phyloP scores from a whole-genome alignment of 306 rosid species.

The Gillenia trifoliata region DNA sequence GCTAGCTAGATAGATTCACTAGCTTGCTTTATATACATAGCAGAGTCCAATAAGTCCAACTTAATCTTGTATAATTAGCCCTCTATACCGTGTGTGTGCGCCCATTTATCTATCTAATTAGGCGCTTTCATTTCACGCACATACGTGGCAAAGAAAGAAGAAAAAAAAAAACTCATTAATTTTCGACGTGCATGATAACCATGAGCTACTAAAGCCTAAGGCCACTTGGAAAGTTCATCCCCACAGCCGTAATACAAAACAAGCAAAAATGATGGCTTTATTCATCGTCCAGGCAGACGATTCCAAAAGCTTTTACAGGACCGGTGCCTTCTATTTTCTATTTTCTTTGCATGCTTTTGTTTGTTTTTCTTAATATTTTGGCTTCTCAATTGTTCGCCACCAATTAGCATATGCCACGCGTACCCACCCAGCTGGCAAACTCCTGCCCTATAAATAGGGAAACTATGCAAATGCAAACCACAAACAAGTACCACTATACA shows the following conservation, averaged over 20 bases:
- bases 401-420: not conserved
- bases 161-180: not conserved
- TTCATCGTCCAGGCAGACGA: not conserved
- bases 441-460: constrained; percentile 47
- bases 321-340: too few species aligned
- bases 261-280: not conserved
- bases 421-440: not conserved
- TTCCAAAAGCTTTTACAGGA: not conserved
- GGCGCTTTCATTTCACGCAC: not conserved
- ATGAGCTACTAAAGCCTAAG: not conserved
- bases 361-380: too few species aligned
- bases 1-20: not conserved
- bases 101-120: not conserved
- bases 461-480: not conserved
- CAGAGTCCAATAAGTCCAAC: too few species aligned
- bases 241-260: not conserved
- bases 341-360: not conserved
- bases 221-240: not conserved
- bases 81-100: not conserved
- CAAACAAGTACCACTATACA: not conserved
- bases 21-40: not conserved
- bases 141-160: not conserved
- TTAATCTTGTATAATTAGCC: too few species aligned
- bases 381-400: too few species aligned
- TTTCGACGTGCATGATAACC: not conserved